Conservation (phyloP, 257 asterid species). For the Schizonepeta tenuifolia region DNA sequence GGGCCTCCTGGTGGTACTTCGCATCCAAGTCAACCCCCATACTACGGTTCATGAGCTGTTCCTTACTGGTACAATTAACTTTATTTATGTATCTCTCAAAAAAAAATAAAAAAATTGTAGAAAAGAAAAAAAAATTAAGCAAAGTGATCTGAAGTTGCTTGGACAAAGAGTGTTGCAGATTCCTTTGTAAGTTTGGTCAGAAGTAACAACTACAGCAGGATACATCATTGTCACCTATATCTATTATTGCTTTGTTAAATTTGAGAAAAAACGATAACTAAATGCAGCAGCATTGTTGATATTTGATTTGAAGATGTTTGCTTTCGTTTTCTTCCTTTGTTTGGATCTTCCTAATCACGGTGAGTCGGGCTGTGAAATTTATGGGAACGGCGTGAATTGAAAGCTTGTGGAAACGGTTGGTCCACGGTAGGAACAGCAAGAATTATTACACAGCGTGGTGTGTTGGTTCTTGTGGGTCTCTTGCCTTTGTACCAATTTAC, state of each 20-base stretch:
- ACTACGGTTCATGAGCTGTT: conserved; percentile 44
- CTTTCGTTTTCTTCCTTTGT: background rate
- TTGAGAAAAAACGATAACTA: background rate
- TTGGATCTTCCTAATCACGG: background rate
- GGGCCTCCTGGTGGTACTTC: conserved; percentile 40
- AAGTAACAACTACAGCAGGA: conserved; percentile 14
- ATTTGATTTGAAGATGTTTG: conserved; percentile 10
- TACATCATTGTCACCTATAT: background rate
- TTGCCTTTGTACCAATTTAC: background rate
- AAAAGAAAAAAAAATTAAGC: background rate
- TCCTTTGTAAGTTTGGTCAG: conserved; percentile 17
- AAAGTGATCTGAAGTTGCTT: conserved; percentile 8
- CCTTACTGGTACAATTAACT: conserved; percentile 9
- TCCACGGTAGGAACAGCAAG: conserved; percentile 15
- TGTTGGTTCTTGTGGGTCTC: conserved; percentile 18
- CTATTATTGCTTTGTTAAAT: background rate
- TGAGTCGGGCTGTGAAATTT: background rate
- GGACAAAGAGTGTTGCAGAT: background rate
- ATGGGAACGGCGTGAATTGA: background rate
- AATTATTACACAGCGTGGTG: conserved; percentile 26
- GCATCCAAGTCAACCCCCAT: conserved; percentile 45
- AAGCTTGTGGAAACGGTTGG: conserved; percentile 6
- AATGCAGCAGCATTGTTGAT: background rate
- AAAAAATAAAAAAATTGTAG: too few species aligned
- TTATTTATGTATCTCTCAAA: background rate